Evolutionary conservation across 2,329 filamentous ascomycete genomes (phyloP).

Genomic region (Neurospora sp.): DNA sequence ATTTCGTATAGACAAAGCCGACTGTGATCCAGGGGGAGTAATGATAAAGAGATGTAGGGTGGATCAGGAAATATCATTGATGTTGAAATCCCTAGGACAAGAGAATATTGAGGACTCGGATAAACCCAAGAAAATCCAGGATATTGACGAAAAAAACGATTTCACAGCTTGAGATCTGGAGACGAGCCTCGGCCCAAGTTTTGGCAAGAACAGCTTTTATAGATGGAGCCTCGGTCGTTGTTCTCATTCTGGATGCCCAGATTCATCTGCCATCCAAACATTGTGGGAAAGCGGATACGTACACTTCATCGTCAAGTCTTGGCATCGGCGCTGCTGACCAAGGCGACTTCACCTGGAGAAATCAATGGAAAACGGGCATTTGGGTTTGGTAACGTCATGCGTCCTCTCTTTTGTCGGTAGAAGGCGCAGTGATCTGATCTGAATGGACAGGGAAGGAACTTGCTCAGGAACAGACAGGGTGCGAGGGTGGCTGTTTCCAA

Average conservation of each 20-base stretch:
- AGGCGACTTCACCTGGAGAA: neutral
- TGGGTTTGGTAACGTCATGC: neutral
- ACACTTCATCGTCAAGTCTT: neutral
- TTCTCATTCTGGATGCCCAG: constrained; percentile 3
- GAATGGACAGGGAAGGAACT: neutral
- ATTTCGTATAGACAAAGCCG: neutral
- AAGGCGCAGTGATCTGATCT: neutral
- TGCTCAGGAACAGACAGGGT: neutral
- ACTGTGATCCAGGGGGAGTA: neutral
- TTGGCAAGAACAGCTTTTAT: neutral
- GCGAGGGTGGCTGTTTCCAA: neutral
- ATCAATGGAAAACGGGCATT: neutral
- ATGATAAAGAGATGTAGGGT: neutral
- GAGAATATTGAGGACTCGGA: neutral
- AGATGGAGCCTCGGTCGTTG: neutral
- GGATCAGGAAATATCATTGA: neutral
- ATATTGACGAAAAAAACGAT: too few species aligned
- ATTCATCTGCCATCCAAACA: constrained; percentile 1
- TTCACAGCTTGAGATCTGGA: neutral
- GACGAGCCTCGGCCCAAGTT: neutral
- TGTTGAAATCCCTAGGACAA: neutral
- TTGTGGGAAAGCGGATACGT: neutral
- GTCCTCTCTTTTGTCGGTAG: neutral
- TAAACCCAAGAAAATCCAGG: neutral
- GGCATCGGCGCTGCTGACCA: neutral